These are phyloP conservation scores for Leptographium galeiforme DNA, from an alignment of 2,329 filamentous ascomycete genomes.

Conservation along the genomic window DNA sequence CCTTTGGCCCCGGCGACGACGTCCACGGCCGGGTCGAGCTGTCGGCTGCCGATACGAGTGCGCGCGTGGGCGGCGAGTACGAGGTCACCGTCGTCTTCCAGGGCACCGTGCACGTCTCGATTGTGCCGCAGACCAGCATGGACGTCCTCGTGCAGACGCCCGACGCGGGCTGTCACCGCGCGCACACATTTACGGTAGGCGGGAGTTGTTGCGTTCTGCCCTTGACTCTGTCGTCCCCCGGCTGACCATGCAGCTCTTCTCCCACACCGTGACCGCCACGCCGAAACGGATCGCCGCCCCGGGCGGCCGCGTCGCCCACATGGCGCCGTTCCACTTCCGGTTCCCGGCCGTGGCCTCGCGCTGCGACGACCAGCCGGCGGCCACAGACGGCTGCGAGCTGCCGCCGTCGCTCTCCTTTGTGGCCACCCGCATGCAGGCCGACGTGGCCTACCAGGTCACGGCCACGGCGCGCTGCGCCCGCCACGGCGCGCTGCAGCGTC, in stretches of 20 bases:
- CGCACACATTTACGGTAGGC: not conserved
- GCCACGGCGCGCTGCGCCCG: not conserved
- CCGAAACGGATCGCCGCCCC: not conserved
- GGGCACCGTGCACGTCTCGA: not conserved
- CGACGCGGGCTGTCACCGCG: not conserved
- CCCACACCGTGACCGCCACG: not conserved
- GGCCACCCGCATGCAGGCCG: not conserved
- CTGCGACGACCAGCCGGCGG: not conserved
- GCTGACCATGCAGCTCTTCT: not conserved
- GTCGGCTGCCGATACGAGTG: not conserved
- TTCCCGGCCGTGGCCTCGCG: not conserved
- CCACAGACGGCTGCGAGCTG: not conserved
- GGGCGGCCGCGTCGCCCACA: not conserved
- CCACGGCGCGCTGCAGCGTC: not conserved
- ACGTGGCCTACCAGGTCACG: conserved; percentile 2
- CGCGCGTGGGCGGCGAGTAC: not conserved
- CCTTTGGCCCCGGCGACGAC: not conserved
- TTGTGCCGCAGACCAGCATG: not conserved
- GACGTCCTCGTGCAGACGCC: not conserved
- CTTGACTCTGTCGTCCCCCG: too few relatives aligned
- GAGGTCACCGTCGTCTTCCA: not conserved
- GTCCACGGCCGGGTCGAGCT: conserved; percentile 4
- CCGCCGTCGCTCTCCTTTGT: conserved; percentile 1
- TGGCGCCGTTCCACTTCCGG: not conserved
- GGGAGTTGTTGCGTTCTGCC: too few relatives aligned